Percentiles rank a stretch among this genome's conserved stretches.
These are phyloP conservation scores for Saturnispora serradocipensis DNA, from an alignment of 805 yeast species.

Conservation along the genomic window DNA sequence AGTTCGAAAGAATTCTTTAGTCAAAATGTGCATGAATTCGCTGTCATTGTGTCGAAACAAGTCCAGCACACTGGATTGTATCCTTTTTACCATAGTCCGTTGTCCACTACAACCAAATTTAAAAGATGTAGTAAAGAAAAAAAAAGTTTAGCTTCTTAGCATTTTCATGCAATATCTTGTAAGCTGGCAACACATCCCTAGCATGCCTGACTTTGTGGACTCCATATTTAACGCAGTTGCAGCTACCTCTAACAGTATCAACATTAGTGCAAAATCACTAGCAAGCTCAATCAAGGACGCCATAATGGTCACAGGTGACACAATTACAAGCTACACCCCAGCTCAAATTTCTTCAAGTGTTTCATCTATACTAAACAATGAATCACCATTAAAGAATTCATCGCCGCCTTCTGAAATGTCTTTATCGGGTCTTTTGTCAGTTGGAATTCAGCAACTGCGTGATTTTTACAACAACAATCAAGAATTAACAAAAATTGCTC, in stretches of 20 bases:
- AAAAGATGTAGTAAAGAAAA: not conserved
- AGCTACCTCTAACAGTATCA: not conserved
- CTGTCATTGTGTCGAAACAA: constrained; percentile 13
- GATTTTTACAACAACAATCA: not conserved
- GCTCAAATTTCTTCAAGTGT: not conserved
- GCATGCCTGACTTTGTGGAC: constrained; percentile 18
- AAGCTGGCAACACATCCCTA: not conserved
- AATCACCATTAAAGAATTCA: not conserved
- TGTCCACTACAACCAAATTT: not conserved
- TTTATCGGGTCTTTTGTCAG: not conserved
- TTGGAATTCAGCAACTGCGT: not conserved
- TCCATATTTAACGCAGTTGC: constrained; percentile 9
- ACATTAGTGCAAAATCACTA: not conserved
- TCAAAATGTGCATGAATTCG: constrained; percentile 21
- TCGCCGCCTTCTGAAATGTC: not conserved
- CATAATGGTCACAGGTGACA: not conserved
- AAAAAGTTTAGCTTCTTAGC: not conserved
- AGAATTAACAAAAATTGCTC: not conserved
- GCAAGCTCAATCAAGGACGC: not conserved
- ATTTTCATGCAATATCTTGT: not conserved
- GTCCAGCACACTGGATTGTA: constrained; percentile 5
- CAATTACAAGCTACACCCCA: not conserved
- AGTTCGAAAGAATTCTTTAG: constrained; percentile 29
- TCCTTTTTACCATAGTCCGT: constrained; percentile 1
- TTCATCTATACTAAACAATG: not conserved